Evolutionary conservation across 768 basidiomycete species (phyloP).

Genomic region (Trametes sanguinea): DNA sequence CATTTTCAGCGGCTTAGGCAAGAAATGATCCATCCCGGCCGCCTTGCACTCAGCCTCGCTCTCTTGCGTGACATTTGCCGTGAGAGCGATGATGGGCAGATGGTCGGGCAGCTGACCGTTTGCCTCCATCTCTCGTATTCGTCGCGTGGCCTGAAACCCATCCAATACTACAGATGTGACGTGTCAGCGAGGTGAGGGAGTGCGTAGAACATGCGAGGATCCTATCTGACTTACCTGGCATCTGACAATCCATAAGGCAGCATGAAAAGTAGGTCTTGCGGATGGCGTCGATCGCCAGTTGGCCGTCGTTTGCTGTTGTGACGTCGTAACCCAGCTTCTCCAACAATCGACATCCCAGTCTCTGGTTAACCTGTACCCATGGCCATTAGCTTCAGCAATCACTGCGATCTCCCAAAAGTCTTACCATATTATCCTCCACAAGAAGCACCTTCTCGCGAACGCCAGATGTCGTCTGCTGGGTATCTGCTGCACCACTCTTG

Average conservation of each 20-base stretch:
- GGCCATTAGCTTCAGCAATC: background rate
- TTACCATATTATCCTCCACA: slow-evolving; percentile 32
- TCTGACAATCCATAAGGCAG: slow-evolving; percentile 35
- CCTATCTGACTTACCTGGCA: slow-evolving; percentile 17
- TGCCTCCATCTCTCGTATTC: slow-evolving; percentile 29
- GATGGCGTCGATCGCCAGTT: slow-evolving; percentile 28
- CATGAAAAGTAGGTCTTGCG: slow-evolving; percentile 20
- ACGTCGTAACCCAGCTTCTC: slow-evolving; percentile 33
- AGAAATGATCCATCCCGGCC: slow-evolving; percentile 33
- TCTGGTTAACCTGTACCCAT: slow-evolving; percentile 28
- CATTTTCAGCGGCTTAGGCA: slow-evolving; percentile 33
- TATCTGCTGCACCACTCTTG: background rate
- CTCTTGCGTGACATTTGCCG: slow-evolving; percentile 33
- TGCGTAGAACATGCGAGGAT: background rate
- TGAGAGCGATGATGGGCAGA: slow-evolving; percentile 33
- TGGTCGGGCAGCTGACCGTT: slow-evolving; percentile 26
- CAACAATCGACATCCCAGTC: slow-evolving; percentile 29
- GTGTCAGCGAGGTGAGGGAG: background rate
- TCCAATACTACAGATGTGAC: slow-evolving; percentile 25
- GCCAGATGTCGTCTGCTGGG: background rate
- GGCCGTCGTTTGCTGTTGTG: slow-evolving; percentile 29
- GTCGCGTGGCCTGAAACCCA: slow-evolving; percentile 30
- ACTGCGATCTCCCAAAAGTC: background rate
- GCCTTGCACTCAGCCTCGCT: slow-evolving; percentile 30
- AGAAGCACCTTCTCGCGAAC: slow-evolving; percentile 23